These are phyloP conservation scores for Diutina catenulata DNA, from an alignment of 1,139 yeast genomes.

Conservation along the genomic window DNA sequence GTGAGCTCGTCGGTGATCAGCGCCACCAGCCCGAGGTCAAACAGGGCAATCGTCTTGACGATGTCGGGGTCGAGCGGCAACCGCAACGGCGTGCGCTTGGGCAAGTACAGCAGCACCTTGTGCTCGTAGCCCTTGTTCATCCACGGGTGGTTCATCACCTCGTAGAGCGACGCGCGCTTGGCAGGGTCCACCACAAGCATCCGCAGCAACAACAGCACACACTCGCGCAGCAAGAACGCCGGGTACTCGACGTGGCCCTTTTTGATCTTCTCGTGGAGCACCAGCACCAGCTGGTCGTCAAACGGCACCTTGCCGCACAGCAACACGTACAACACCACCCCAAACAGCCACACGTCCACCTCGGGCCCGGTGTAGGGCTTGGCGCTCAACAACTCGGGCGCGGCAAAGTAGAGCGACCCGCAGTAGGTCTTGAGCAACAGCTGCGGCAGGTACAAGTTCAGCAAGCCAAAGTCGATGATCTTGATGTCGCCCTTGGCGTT, in stretches of 20 bases:
- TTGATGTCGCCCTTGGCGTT: conserved; percentile 89
- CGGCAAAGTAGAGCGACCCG: conserved; percentile 96
- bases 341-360: conserved; percentile 97
- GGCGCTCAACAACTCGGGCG: conserved; percentile 91
- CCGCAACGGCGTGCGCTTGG: conserved; percentile 62
- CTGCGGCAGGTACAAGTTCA: conserved; percentile 70
- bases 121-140: conserved; percentile 80
- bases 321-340: conserved; percentile 85
- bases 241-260: conserved; percentile 92
- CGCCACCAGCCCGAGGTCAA: conserved; percentile 67
- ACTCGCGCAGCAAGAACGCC: conserved; percentile 64
- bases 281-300: conserved; percentile 90
- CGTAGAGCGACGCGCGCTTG: conserved; percentile 68
- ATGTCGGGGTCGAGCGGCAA: conserved; percentile 65
- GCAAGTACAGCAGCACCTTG: conserved; percentile 60
- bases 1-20: conserved; percentile 48
- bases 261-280: conserved; percentile 88
- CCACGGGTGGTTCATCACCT: conserved; percentile 89
- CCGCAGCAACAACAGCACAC: conserved; percentile 69
- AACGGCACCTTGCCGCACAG: conserved; percentile 98
- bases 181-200: conserved; percentile 89
- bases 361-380: conserved; percentile 93
- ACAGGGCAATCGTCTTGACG: conserved; percentile 61
- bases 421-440: conserved; percentile 83
- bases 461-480: conserved; percentile 91